A percentile compares a stretch with the other conserved stretches of the same genome.
phyloP scores from a whole-genome alignment of 495 filamentous ascomycete species.

The Neurospora sp. region DNA sequence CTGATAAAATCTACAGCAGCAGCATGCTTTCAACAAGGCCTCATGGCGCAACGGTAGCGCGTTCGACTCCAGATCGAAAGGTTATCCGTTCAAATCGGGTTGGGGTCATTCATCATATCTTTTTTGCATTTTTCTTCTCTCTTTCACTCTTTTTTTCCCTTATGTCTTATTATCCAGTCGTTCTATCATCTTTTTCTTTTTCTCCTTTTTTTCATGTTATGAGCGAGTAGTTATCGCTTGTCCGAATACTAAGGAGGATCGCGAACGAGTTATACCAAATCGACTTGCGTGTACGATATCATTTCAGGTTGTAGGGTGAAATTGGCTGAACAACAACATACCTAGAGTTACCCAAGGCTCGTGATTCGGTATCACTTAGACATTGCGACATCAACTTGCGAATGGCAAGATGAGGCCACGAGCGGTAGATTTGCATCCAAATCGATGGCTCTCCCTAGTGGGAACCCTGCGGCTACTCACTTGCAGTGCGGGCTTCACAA shows the following conservation, averaged over 20 bases:
- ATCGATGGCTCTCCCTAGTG: neutral
- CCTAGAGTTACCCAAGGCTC: neutral
- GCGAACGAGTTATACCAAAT: neutral
- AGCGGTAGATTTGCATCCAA: neutral
- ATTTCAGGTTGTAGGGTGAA: neutral
- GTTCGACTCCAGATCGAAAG: conserved; percentile 39
- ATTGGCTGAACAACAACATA: neutral
- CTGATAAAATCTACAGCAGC: neutral
- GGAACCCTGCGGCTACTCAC: neutral
- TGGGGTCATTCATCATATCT: neutral
- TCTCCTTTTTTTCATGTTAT: neutral
- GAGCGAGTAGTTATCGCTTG: neutral
- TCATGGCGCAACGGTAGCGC: conserved; percentile 33
- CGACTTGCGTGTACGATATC: neutral
- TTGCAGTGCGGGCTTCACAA: neutral
- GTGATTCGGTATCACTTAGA: neutral
- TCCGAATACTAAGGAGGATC: neutral
- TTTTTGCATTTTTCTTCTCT: neutral
- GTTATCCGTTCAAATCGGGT: conserved; percentile 24
- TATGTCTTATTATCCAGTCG: neutral
- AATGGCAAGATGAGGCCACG: neutral
- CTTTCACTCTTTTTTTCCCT: neutral
- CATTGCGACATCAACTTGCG: neutral
- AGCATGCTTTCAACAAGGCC: neutral
- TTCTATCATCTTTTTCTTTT: neutral